Evolutionary conservation across 768 basidiomycete genomes (phyloP).

Genomic region (Hysterangium stoloniferum): DNA sequence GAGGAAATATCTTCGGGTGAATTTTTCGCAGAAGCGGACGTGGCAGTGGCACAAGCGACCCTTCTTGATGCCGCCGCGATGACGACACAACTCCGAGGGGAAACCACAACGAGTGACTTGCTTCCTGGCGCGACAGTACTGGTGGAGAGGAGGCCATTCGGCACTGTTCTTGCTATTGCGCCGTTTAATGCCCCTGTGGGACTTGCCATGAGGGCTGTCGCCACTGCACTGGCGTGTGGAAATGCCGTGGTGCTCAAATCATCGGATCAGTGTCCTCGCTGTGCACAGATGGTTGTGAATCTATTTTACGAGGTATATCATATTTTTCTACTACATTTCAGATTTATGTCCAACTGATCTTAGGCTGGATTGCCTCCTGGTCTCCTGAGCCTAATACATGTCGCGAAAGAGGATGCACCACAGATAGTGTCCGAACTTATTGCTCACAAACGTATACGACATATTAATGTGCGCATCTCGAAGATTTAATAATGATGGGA

Average conservation of each 20-base stretch:
- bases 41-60: not conserved
- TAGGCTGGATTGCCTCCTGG: constrained; percentile 26
- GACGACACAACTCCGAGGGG: constrained; percentile 9
- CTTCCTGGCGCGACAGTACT: constrained; percentile 11
- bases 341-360: not conserved
- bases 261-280: not conserved
- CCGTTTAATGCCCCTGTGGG: constrained; percentile 14
- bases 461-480: constrained; percentile 16
- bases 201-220: constrained; percentile 7
- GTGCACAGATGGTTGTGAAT: not conserved
- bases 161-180: constrained; percentile 1
- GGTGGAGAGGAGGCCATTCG: constrained; percentile 12
- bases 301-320: constrained; percentile 1
- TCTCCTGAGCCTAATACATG: constrained; percentile 22
- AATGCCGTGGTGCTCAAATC: not conserved
- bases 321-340: not conserved
- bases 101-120: not conserved
- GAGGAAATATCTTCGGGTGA: constrained; percentile 5
- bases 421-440: constrained; percentile 15
- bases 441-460: constrained; percentile 15
- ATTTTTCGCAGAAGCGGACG: not conserved
- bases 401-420: constrained; percentile 15
- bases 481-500: not conserved
- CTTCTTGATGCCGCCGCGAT: constrained; percentile 9
- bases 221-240: not conserved